Conservation (phyloP, 108 stramenopile genomes). For the Cyclotella atomus region DNA sequence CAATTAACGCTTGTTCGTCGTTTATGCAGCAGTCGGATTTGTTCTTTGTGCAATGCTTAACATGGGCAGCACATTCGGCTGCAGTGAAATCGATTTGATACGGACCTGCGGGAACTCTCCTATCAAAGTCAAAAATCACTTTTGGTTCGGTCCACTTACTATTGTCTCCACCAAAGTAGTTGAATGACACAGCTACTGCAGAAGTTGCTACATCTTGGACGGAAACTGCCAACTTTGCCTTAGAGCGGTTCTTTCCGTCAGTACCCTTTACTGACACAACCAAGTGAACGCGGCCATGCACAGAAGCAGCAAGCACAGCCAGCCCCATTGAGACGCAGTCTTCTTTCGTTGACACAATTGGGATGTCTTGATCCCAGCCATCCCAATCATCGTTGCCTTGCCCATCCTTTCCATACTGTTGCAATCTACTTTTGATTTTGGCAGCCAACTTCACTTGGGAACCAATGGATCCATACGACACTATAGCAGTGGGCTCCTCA, state of each 20-base stretch:
- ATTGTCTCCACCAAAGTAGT: conserved; percentile 67
- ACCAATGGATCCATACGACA: conserved; percentile 65
- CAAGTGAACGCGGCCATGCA: conserved; percentile 65
- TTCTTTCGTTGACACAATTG: conserved; percentile 58
- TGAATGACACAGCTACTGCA: conserved; percentile 75
- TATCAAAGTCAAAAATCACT: conserved; percentile 88
- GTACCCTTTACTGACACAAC: conserved; percentile 53
- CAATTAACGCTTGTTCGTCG: conserved; percentile 53
- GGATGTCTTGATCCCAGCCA: conserved; percentile 65
- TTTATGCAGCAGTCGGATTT: conserved; percentile 16
- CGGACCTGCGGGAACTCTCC: conserved; percentile 89
- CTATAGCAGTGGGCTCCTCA: conserved; percentile 68
- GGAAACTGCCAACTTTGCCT: conserved; percentile 58
- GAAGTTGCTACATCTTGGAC: conserved; percentile 77
- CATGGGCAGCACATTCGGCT: conserved; percentile 76
- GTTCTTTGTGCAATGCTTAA: conserved; percentile 21
- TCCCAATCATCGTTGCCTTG: conserved; percentile 58
- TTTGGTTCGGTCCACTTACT: conserved; percentile 76
- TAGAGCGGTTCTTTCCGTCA: conserved; percentile 57
- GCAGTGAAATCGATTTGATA: conserved; percentile 79
- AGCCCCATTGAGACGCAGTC: conserved; percentile 74
- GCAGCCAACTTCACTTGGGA: conserved; percentile 54
- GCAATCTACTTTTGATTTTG: conserved; percentile 43
- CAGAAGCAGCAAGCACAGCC: conserved; percentile 76
- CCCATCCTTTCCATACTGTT: conserved; percentile 34